Percentiles rank a stretch among this genome's conserved stretches.
Evolutionary conservation across 2,329 filamentous ascomycete genomes (phyloP).

Genomic region (Acarospora socialis): DNA sequence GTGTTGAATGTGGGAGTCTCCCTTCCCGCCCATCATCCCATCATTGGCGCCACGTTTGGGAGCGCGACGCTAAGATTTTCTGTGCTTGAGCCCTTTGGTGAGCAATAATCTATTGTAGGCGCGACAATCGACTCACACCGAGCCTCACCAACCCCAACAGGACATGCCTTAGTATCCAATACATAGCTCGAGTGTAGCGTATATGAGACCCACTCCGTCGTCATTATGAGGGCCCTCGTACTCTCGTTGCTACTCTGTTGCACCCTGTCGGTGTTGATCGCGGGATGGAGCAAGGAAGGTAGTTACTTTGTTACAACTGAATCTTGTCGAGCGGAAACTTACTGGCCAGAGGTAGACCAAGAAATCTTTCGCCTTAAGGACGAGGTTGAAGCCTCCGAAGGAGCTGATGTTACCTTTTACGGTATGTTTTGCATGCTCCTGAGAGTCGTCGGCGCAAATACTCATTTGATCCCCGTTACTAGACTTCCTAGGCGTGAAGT

Average conservation of each 20-base stretch:
- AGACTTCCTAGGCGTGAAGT: conserved; percentile 68
- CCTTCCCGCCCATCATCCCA: too few species aligned
- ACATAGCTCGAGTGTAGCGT: too few species aligned
- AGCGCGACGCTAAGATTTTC: too few species aligned
- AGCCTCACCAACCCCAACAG: too few species aligned
- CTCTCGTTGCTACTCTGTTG: conserved; percentile 54
- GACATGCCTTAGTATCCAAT: too few species aligned
- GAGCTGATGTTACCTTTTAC: conserved; percentile 77
- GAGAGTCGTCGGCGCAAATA: too few species aligned
- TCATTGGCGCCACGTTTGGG: too few species aligned
- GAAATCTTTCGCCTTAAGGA: conserved; percentile 95
- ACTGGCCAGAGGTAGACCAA: conserved; percentile 46
- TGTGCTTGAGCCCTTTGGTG: too few species aligned
- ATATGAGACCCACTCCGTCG: too few species aligned
- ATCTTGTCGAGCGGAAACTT: background rate
- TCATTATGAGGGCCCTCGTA: conserved; percentile 54
- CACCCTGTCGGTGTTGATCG: conserved; percentile 50
- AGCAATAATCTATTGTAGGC: too few species aligned
- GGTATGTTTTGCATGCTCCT: conserved; percentile 28
- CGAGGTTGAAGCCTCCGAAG: conserved; percentile 65
- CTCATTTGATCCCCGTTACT: conserved; percentile 4
- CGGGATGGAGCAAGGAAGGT: conserved; percentile 83
- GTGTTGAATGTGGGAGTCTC: too few species aligned
- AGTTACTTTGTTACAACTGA: conserved; percentile 17
- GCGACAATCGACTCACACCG: too few species aligned